phyloP scores from a whole-genome alignment of 441 rosid species.

The Erodium texanum region DNA sequence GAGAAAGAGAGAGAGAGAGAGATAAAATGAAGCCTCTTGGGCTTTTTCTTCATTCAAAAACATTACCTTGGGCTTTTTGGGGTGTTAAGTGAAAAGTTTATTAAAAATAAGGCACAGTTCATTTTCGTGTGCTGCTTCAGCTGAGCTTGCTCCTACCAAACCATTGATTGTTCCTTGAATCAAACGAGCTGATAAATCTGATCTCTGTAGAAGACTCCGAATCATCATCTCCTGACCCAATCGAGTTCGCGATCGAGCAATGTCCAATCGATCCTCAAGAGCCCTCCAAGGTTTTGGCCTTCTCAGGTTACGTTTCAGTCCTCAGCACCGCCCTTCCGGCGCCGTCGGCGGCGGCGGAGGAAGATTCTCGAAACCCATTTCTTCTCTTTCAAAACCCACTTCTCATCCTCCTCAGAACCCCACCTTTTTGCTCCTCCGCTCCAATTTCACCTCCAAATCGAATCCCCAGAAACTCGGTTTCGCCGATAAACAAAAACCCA shows the following conservation, averaged over 20 bases:
- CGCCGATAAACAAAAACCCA: conserved; percentile 10
- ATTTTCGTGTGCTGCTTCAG: no score
- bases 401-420: neutral
- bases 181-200: neutral
- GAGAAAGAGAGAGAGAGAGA: no score
- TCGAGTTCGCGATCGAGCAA: neutral
- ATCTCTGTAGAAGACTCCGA: neutral
- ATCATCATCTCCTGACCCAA: neutral
- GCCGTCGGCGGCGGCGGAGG: neutral
- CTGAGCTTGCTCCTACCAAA: neutral
- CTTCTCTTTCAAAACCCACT: neutral
- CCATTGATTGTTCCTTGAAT: neutral
- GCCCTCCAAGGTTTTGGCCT: neutral
- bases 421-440: neutral
- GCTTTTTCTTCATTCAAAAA: no score
- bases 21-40: no score
- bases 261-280: neutral
- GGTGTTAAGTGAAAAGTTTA: no score
- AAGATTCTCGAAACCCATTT: neutral
- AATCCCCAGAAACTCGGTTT: neutral
- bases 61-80: no score
- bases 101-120: no score
- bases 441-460: conserved; percentile 12
- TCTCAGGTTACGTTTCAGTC: conserved; percentile 2
- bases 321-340: neutral